Percentiles rank a stretch among this genome's conserved stretches.
Evolutionary conservation across 768 basidiomycete species (phyloP).

Genomic region (Rubroboletus pulcherrimus): DNA sequence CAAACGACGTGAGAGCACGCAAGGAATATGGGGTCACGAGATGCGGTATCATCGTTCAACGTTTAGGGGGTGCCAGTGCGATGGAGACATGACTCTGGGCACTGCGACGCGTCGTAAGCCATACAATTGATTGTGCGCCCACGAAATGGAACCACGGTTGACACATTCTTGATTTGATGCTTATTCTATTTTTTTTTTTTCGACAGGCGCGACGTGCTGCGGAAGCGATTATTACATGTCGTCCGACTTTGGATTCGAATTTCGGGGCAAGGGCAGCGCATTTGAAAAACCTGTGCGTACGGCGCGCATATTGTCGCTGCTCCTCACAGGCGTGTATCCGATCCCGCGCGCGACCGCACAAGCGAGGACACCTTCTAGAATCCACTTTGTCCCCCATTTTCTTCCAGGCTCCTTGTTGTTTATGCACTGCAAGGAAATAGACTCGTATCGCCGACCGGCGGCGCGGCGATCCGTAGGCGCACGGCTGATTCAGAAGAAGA

Average conservation of each 20-base stretch:
- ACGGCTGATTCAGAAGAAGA: too few species aligned
- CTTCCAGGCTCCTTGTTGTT: too few species aligned
- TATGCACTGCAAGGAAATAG: background rate
- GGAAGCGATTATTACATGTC: background rate
- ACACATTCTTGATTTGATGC: background rate
- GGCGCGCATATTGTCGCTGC: too few species aligned
- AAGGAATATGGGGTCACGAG: background rate
- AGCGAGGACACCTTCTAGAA: background rate
- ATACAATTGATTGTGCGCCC: background rate
- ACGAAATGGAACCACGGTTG: background rate
- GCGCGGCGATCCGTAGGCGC: background rate
- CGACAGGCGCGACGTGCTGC: background rate
- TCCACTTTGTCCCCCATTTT: background rate
- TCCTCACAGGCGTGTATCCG: too few species aligned
- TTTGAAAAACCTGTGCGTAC: too few species aligned
- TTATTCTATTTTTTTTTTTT: background rate
- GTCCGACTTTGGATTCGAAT: background rate
- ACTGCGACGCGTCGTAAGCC: background rate
- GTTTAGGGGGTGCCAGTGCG: background rate
- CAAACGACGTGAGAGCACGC: conserved; percentile 3
- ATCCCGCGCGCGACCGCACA: too few species aligned
- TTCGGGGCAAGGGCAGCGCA: too few species aligned
- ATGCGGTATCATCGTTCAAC: too few species aligned
- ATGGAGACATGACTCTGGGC: background rate
- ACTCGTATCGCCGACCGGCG: background rate